Evolutionary conservation across 495 filamentous ascomycete genomes (phyloP), one percentile per base, ranked within the genome.

Genomic region (Letharia lupina): DNA sequence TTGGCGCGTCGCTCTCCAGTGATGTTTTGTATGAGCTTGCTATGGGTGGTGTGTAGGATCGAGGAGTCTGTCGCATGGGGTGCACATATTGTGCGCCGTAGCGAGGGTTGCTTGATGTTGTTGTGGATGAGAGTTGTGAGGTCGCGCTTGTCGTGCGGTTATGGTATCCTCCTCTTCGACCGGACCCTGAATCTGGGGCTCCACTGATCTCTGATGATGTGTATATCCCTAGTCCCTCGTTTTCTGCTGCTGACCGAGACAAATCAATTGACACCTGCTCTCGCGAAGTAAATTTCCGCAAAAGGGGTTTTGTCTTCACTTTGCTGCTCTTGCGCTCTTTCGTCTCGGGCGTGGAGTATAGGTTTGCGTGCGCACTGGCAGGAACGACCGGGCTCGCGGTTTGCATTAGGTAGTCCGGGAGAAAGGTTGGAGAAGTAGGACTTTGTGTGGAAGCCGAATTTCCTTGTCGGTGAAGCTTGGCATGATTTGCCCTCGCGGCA

Each of bases 11-110:
- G 67, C 79, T 81, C 45, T 79, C 81, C 42, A 76, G 69, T 2
- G 83, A 84, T 6, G 74, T 76, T 42, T 83, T 77, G 64, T 78
- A 79, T 0, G 84, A 86, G 33, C 79, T 78, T 42, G 76, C 75
- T 15, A 80, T 70, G n/a, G 84, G 80, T 39, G 83, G 81, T 3
- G 82, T 86, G 71, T 83, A 85, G 16, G 78, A 75, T 44, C 80
- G 77, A 23, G 83, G 82, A 12, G 81, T 83, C 66, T 85, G 85
- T 42, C 83, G 82, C 82, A 86, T 81, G 4, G 84, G 82, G 70
- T 86, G 82, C 28, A 84, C 76, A 70, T 84, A 86, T 47, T 83
- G 80, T 42, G 78, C 77, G 40, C 77, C 77, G 15, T 81, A 79
- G 58, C 80, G 78, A 57, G 31, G 31, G 61, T 76, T 77, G 69